Percentiles rank a stretch among this genome's conserved stretches.
phyloP scores from a whole-genome alignment of 1,284 basidiomycete species.

The Gomphus bonarii region DNA sequence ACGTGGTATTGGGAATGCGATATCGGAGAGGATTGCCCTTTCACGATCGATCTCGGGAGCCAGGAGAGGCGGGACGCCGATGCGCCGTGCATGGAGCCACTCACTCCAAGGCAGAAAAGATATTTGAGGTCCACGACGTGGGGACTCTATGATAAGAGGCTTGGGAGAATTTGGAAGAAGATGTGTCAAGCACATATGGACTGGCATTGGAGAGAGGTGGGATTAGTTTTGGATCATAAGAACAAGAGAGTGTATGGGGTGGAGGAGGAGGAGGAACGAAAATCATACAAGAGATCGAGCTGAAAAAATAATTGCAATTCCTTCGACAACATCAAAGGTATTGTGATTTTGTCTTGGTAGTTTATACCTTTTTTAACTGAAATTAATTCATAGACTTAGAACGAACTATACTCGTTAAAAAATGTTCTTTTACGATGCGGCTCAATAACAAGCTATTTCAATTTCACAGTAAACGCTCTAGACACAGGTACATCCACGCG shows the following conservation, averaged over 20 bases:
- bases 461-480: not conserved
- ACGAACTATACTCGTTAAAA: not conserved
- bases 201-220: conserved; percentile 7
- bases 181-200: conserved; percentile 10
- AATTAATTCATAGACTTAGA: not conserved
- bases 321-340: too few species aligned
- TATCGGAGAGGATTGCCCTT: not conserved
- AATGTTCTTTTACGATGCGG: not conserved
- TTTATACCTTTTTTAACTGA: too few species aligned
- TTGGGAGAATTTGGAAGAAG: conserved; percentile 7
- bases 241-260: not conserved
- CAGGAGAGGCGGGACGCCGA: not conserved
- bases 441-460: not conserved
- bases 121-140: not conserved
- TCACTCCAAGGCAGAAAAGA: not conserved
- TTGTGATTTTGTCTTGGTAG: too few species aligned
- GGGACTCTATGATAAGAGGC: not conserved
- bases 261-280: not conserved
- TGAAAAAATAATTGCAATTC: too few species aligned
- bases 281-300: too few species aligned
- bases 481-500: not conserved
- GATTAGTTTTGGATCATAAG: conserved; percentile 1
- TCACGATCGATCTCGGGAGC: conserved; percentile 5
- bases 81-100: conserved; percentile 2
- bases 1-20: conserved; percentile 7